Evolutionary conservation across 768 basidiomycete species (phyloP), one percentile per base, ranked within the genome.

Genomic region (Roridomyces roridus): DNA sequence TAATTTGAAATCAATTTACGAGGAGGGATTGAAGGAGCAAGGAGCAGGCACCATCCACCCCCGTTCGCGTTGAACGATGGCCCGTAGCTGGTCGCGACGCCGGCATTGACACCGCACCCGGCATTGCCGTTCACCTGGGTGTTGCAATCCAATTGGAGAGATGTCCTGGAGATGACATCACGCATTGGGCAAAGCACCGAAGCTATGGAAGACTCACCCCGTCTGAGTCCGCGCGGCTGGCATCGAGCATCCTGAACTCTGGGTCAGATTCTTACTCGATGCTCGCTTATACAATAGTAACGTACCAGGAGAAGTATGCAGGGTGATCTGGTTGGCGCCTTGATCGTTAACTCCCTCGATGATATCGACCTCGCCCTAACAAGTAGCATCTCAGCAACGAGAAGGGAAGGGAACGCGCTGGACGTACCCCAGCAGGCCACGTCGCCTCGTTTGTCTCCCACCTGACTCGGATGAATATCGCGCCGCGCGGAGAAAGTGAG

Each of bases 11-110:
- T n/a, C n/a, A n/a, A n/a, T n/a, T n/a, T n/a, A n/a, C n/a, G n/a
- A n/a, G n/a, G n/a, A n/a, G n/a, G n/a, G n/a, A n/a, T n/a, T n/a
- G n/a, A n/a, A n/a, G n/a, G n/a, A n/a, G n/a, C n/a, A n/a, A n/a
- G n/a, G n/a, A n/a, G n/a, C n/a, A n/a, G n/a, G n/a, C n/a, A n/a
- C 82, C 81, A 87, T 55, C 86, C 86, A 12, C 86, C 87, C 18
- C 84, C 82, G 35, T 76, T 77, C 39, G 57, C 64, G 61, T 89
- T 88, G 74, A 88, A 86, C 0, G 71, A 52, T 6, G 85, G 80
- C 1, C 86, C 87, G 64, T 78, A 88, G 70, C 80, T 84, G 46
- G 76, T 69, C 1, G 72, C 47, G 15, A 69, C 65, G 10, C 67
- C 64, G 29, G 73, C 68, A 28, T 65, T 70, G 21, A 80, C 77